A percentile compares a stretch with the other conserved stretches of the same genome.
These are phyloP conservation scores for Dioscorea alata DNA, from an alignment of 106 monocot genomes.

Conservation along the genomic window DNA sequence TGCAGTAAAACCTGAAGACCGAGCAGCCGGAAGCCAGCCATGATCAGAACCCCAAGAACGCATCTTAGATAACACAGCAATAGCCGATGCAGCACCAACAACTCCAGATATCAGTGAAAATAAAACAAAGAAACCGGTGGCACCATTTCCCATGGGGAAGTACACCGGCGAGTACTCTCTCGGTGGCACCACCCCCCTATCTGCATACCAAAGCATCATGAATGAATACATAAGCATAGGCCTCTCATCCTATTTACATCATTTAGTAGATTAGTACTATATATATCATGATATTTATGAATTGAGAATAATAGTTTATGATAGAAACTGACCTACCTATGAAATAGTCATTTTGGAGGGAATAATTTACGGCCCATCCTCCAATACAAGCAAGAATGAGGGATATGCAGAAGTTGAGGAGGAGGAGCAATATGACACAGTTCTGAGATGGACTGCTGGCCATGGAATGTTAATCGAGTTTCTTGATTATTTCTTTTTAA, in stretches of 20 bases:
- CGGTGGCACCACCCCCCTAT: constrained; percentile 3
- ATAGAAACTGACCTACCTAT: constrained; percentile 8
- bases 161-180: constrained; percentile 3
- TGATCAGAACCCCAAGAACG: background rate
- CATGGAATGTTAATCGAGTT: no score
- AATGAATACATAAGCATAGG: no score
- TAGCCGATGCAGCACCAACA: constrained; percentile 4
- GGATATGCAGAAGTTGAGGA: constrained; percentile 41
- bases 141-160: constrained; percentile 13
- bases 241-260: no score
- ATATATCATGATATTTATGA: no score
- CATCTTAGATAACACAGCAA: background rate
- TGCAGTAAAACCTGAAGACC: constrained; percentile 1
- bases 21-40: background rate
- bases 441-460: no score
- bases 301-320: background rate
- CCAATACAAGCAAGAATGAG: constrained; percentile 15
- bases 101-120: constrained; percentile 7
- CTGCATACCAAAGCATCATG: background rate
- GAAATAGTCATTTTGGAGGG: constrained; percentile 13
- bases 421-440: constrained; percentile 1
- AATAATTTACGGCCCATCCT: constrained; percentile 27
- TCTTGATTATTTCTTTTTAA: no score
- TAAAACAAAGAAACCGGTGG: constrained; percentile 10
- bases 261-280: no score